phyloP scores from a whole-genome alignment of 176 grass and related monocot genomes.

The Rhynchospora breviuscula region DNA sequence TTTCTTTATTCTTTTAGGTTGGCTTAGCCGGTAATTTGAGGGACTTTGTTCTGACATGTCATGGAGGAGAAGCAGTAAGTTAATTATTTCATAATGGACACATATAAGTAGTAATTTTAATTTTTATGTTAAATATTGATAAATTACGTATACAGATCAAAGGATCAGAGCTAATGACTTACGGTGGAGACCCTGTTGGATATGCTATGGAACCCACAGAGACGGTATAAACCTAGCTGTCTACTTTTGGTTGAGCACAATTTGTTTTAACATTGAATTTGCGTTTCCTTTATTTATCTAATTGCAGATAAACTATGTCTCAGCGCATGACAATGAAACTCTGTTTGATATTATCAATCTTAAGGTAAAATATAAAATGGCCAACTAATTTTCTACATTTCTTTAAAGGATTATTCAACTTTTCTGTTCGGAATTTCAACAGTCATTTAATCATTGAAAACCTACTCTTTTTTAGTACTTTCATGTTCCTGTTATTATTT shows the following conservation, averaged over 20 bases:
- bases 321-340: constrained; percentile 95
- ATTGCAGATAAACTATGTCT: constrained; percentile 90
- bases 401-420: neutral
- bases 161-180: constrained; percentile 76
- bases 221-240: constrained; percentile 35
- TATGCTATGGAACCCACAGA: constrained; percentile 65
- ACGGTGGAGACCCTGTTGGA: constrained; percentile 66
- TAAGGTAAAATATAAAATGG: constrained; percentile 46
- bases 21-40: constrained; percentile 81
- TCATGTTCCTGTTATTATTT: neutral
- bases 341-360: constrained; percentile 90
- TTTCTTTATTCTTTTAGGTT: constrained; percentile 44
- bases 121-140: constrained; percentile 7
- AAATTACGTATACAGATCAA: constrained; percentile 40
- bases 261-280: neutral
- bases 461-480: neutral
- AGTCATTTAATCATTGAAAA: neutral
- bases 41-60: constrained; percentile 57
- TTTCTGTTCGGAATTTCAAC: neutral
- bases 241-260: neutral
- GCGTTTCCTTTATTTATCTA: constrained; percentile 15
- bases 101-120: neutral
- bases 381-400: neutral
- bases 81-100: neutral
- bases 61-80: constrained; percentile 44